These are phyloP conservation scores for Pichia sp. DNA, from an alignment of 1,139 yeast genomes.

Conservation along the genomic window DNA sequence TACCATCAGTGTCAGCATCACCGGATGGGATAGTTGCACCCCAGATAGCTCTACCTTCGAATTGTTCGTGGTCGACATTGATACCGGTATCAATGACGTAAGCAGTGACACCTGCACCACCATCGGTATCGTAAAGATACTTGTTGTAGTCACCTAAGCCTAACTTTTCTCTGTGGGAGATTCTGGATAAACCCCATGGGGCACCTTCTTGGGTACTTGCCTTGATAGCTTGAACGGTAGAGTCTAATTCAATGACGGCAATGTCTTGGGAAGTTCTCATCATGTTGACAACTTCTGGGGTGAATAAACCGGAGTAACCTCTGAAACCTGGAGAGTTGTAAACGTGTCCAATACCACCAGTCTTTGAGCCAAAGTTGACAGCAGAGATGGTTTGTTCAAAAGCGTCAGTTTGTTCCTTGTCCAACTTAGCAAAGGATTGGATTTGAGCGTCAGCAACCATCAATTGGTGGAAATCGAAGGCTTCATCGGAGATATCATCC, in stretches of 20 bases:
- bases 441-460: slow-evolving; percentile 54
- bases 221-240: slow-evolving; percentile 66
- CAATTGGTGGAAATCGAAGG: slow-evolving; percentile 59
- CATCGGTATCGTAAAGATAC: slow-evolving; percentile 78
- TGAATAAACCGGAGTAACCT: slow-evolving; percentile 78
- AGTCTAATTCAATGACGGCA: slow-evolving; percentile 76
- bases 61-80: slow-evolving; percentile 75
- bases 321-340: slow-evolving; percentile 52
- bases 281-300: slow-evolving; percentile 65
- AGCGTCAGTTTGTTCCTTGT: slow-evolving; percentile 15
- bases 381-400: slow-evolving; percentile 38
- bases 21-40: slow-evolving; percentile 87
- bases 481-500: slow-evolving; percentile 50
- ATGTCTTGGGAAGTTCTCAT: slow-evolving; percentile 75
- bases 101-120: slow-evolving; percentile 93
- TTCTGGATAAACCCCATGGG: slow-evolving; percentile 96
- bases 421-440: slow-evolving; percentile 36
- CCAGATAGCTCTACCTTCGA: slow-evolving; percentile 92
- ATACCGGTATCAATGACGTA: slow-evolving; percentile 93
- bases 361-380: slow-evolving; percentile 25
- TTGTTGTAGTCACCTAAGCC: slow-evolving; percentile 80
- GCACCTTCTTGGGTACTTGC: slow-evolving; percentile 73
- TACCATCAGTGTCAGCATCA: slow-evolving; percentile 83
- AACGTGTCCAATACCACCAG: slow-evolving; percentile 64
- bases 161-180: slow-evolving; percentile 82